Evolutionary conservation across 176 grass and related monocot species (phyloP).

Genomic region (Themeda triandra): DNA sequence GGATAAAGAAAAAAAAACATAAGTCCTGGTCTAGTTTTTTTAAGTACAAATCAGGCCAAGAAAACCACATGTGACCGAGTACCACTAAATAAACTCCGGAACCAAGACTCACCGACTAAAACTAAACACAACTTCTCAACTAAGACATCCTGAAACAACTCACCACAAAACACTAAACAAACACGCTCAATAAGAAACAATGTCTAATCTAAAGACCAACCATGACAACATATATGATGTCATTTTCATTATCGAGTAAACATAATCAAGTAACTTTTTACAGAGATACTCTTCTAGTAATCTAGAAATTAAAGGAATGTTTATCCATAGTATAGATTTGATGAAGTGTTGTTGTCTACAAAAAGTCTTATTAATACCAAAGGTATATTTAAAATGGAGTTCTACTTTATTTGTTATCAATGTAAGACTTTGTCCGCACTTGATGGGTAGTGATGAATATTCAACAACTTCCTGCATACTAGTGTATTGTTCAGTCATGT

Average conservation of each 20-base stretch:
- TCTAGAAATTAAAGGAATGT: not conserved
- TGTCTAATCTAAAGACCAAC: not conserved
- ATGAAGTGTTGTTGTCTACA: conserved; percentile 5
- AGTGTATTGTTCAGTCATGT: not conserved
- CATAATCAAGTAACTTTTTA: not conserved
- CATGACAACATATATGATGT: not conserved
- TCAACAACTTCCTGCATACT: conserved; percentile 5
- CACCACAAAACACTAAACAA: not conserved
- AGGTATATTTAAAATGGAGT: not conserved
- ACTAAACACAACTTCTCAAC: not conserved
- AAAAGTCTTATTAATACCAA: conserved; percentile 4
- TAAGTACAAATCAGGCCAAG: not conserved
- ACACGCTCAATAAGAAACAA: not conserved
- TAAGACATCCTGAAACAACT: not conserved
- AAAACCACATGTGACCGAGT: not conserved
- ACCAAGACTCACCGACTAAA: not conserved
- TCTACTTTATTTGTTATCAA: not conserved
- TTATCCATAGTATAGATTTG: not conserved
- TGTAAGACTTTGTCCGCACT: conserved; percentile 20
- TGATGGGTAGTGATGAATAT: not conserved
- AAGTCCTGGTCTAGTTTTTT: too few species aligned
- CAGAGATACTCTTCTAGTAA: not conserved
- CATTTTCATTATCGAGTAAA: not conserved
- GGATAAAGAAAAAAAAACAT: too few species aligned
- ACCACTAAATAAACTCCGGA: not conserved